Base-by-base conservation (phyloP, 768 basidiomycete species). In the Trametes sanguinea region DNA sequence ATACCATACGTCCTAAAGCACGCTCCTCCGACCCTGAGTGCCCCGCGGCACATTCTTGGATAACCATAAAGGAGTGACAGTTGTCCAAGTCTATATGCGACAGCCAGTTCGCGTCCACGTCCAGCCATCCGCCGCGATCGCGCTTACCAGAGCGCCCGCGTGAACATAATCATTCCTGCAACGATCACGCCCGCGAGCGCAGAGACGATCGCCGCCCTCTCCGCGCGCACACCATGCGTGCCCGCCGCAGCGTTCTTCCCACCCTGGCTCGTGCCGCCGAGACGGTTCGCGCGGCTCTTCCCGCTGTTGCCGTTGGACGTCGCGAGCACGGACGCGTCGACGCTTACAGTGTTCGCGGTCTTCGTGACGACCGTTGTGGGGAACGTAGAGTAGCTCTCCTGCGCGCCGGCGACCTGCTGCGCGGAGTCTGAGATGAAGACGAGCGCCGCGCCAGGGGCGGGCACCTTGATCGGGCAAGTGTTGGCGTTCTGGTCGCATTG, bases 361-460 rank as follows among this genome's bases (percentile, higher is more conserved):
- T 81, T 82, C 0, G 85, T 84, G 46, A 51, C 37, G 40, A 55
- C 61, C 1, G 85, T 85, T 14, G 83, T 88, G 13, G 83, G 62
- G 69, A 85, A 89, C 17, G 84, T 87, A 66, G 68, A 71, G 1
- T 78, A 75, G 3, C 73, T 65, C n/a, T 66, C 69, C 1, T 73
- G 68, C 13, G 67, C 70, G 8, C 73, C 69, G 43, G 78, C 80
- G 0, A 71, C 60, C 1, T 72, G 60, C 45, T 79, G 67, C 4
- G 81, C 78, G 32, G 70, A 57, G 50, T 78, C 72, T 4, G 76
- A 80, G 45, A 94, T 76, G 79, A 90, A 92, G 60, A 94, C 89
- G 45, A 94, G 78, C 2, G 90, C 90, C 64, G 88, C 85, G 35
- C 84, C 84, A 0, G 92, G 91, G 1, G 90, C 88, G 42, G 83